phyloP scores from a whole-genome alignment of 2,329 filamentous ascomycete genomes.

The Xylariaceae sp. region DNA sequence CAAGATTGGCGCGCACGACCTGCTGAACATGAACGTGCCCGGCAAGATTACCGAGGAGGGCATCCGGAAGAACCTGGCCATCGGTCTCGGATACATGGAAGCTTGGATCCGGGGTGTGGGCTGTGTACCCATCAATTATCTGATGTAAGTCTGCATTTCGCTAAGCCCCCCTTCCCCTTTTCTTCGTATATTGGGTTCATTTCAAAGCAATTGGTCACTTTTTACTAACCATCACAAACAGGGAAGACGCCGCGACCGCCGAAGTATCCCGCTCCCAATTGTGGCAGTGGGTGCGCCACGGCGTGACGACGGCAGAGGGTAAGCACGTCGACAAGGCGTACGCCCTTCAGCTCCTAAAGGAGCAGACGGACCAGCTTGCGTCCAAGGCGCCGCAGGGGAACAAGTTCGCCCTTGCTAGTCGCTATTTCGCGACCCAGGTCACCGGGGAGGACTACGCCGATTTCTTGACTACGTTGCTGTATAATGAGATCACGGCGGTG shows the following conservation, averaged over 20 bases:
- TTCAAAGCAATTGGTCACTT: not conserved
- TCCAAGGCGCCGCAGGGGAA: constrained; percentile 77
- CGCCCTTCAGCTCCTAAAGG: constrained; percentile 76
- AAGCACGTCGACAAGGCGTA: constrained; percentile 92
- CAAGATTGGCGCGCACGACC: constrained; percentile 75
- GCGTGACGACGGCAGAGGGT: constrained; percentile 74
- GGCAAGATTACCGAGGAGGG: constrained; percentile 88
- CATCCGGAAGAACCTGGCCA: constrained; percentile 96
- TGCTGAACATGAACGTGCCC: constrained; percentile 97
- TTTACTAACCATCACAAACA: constrained; percentile 27
- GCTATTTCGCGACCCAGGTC: constrained; percentile 89
- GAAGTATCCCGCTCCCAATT: constrained; percentile 93
- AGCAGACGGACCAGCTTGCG: constrained; percentile 72
- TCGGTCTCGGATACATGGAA: constrained; percentile 97
- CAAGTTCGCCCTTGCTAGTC: constrained; percentile 83
- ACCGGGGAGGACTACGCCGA: constrained; percentile 97
- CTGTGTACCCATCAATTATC: constrained; percentile 94
- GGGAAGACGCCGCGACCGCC: constrained; percentile 92
- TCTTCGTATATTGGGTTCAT: not conserved
- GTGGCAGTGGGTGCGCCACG: constrained; percentile 87
- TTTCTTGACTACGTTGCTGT: constrained; percentile 65
- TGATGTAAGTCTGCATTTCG: constrained; percentile 59
- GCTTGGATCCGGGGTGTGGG: constrained; percentile 93
- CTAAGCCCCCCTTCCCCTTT: not conserved
- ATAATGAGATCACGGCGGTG: constrained; percentile 34